These are phyloP conservation scores for Acanthamoeba culbertsoni DNA, from an alignment of 208 protist genomes.

Conservation along the genomic window DNA sequence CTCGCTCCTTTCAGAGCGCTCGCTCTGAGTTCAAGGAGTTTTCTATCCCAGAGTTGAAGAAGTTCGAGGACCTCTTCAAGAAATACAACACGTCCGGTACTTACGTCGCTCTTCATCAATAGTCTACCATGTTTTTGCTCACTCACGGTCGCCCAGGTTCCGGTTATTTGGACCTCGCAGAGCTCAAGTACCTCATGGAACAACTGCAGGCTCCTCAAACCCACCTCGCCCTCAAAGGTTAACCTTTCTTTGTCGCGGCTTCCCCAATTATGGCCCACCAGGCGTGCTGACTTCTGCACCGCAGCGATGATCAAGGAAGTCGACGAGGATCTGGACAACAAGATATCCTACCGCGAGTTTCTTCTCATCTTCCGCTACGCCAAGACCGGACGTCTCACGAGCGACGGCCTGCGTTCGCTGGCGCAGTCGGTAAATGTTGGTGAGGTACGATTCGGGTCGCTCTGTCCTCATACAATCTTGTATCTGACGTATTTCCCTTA, in stretches of 20 bases:
- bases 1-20: not conserved
- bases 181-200: conserved; percentile 57
- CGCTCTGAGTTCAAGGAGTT: conserved; percentile 55
- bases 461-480: not conserved
- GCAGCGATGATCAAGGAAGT: conserved; percentile 44
- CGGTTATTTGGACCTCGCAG: not conserved
- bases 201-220: not conserved
- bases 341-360: conserved; percentile 34
- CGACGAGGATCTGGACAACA: conserved; percentile 13
- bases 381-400: not conserved
- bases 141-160: not conserved
- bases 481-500: not conserved
- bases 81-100: conserved; percentile 36
- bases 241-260: not conserved
- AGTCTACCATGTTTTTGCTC: not conserved
- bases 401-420: not conserved
- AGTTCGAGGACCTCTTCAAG: conserved; percentile 39
- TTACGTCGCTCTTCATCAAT: not conserved
- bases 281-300: not conserved
- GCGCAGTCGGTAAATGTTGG: not conserved
- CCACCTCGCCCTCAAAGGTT: conserved; percentile 49
- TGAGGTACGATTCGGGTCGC: not conserved
- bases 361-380: conserved; percentile 56
- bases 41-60: conserved; percentile 23
- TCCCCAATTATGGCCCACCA: not conserved